Evolutionary conservation across 345 rosid genomes (phyloP).

Genomic region (Adansonia digitata): DNA sequence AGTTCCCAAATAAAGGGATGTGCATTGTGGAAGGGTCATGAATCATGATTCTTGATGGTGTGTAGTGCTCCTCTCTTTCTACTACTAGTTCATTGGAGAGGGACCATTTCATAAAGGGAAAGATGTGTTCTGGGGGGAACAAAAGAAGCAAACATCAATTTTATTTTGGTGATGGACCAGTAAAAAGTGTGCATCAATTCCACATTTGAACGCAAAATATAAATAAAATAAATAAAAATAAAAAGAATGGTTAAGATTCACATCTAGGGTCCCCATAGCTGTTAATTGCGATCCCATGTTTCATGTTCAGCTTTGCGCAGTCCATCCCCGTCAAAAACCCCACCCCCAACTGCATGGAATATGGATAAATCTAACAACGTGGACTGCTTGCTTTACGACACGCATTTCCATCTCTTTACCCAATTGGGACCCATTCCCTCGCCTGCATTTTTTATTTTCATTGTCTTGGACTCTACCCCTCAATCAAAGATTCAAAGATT

Average conservation of each 20-base stretch:
- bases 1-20: conserved; percentile 4
- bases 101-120: conserved; percentile 17
- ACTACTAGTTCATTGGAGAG: conserved; percentile 13
- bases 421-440: conserved; percentile 9
- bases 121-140: conserved; percentile 16
- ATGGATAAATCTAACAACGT: conserved; percentile 15
- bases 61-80: not conserved
- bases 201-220: not conserved
- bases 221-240: not conserved
- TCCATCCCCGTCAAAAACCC: conserved; percentile 12
- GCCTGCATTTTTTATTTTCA: not conserved
- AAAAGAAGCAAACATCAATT: conserved; percentile 24
- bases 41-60: not conserved
- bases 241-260: conserved; percentile 10
- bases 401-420: conserved; percentile 23
- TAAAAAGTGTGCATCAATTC: not conserved
- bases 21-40: conserved; percentile 9
- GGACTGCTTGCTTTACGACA: conserved; percentile 25
- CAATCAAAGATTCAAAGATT: conserved; percentile 16
- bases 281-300: conserved; percentile 17
- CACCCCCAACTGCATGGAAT: conserved; percentile 24
- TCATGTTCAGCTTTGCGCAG: conserved; percentile 20
- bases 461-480: not conserved
- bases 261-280: conserved; percentile 16
- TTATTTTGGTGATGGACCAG: conserved; percentile 16